These are phyloP conservation scores for Calonectria hongkongensis DNA, from an alignment of 2,329 filamentous ascomycete species.

Conservation along the genomic window DNA sequence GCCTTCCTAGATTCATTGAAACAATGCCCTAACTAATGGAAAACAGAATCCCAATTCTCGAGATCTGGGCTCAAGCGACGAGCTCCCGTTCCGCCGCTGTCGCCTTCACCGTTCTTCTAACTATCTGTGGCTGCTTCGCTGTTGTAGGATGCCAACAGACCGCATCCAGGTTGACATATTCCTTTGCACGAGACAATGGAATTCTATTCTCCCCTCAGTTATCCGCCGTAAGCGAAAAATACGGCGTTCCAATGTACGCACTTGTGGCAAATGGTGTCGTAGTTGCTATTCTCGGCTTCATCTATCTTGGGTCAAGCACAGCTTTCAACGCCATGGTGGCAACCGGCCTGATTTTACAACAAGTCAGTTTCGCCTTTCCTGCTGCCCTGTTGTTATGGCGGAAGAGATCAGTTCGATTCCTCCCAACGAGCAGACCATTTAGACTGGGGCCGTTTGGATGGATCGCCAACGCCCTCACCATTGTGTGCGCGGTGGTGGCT, in stretches of 20 bases:
- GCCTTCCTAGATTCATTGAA: too few relatives aligned
- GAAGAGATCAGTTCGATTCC: constrained; percentile 32
- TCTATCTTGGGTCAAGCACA: constrained; percentile 39
- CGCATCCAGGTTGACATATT: constrained; percentile 45
- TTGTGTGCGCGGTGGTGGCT: constrained; percentile 33
- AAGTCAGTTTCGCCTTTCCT: constrained; percentile 42
- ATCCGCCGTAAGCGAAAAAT: constrained; percentile 16
- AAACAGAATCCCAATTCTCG: constrained; percentile 30
- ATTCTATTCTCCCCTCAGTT: constrained; percentile 34
- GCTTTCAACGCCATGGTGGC: constrained; percentile 43
- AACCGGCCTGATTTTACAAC: constrained; percentile 37
- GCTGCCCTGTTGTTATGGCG: constrained; percentile 31
- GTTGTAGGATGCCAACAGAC: constrained; percentile 43
- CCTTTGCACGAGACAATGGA: constrained; percentile 46
- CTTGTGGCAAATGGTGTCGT: constrained; percentile 34
- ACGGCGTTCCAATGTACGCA: constrained; percentile 33
- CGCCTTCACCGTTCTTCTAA: constrained; percentile 33
- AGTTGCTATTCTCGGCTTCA: constrained; percentile 36
- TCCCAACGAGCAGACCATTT: constrained; percentile 31
- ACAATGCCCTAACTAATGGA: neutral
- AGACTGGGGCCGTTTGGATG: constrained; percentile 37
- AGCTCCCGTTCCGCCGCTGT: constrained; percentile 32
- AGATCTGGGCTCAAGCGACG: constrained; percentile 38
- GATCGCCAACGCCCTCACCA: constrained; percentile 33
- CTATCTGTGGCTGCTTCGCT: constrained; percentile 43